Base-by-base conservation (phyloP, 1,284 basidiomycete genomes). In the Earliella scabrosa region DNA sequence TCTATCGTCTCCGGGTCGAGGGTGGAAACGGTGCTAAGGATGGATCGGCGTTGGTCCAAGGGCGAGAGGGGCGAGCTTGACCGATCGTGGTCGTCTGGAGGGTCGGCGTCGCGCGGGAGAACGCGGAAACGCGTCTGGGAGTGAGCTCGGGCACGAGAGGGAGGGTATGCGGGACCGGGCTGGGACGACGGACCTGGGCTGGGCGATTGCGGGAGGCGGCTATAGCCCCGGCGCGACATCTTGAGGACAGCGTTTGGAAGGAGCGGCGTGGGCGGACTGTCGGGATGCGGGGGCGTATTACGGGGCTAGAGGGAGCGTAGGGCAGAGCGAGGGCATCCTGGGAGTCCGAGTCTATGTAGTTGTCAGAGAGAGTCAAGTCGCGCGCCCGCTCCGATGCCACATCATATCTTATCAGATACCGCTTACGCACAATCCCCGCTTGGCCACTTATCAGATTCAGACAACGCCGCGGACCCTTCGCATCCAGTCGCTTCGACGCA, bases 341-440 rank as follows among this genome's bases (percentile, higher is more conserved):
- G 45, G 52, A 45, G 47, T 29, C 7, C 5, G 26, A 13, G 35
- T 13, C 32, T 41, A 51, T 24, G 47, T 50, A 53, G 29, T 3
- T 26, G 20, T 43, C 18, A 20, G 10, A 38, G 21, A 21, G 38
- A n/a, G 20, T 10, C 14, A 7, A 5, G 16, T 29, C n/a, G 36
- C 44, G 20, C 35, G 26, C 47, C 43, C 29, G 23, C 45, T 46
- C n/a, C n/a, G n/a, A n/a, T n/a, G 52, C 48, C 35, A 40, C 38
- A 44, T 59, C 45, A 52, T 46, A 56, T 61, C 59, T 61, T 47
- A 61, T 61, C 59, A 61, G 59, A 61, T 61, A 58, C 34, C 55
- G 59, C 31, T 43, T 34, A 21, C 18, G n/a, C 23, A 36, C 43
- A 4, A 38, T 18, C 35, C 32, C 2, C n/a, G 23, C 46, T 38